These are phyloP conservation scores for Auricularia heimuer DNA, from an alignment of 768 basidiomycete species.

Conservation along the genomic window DNA sequence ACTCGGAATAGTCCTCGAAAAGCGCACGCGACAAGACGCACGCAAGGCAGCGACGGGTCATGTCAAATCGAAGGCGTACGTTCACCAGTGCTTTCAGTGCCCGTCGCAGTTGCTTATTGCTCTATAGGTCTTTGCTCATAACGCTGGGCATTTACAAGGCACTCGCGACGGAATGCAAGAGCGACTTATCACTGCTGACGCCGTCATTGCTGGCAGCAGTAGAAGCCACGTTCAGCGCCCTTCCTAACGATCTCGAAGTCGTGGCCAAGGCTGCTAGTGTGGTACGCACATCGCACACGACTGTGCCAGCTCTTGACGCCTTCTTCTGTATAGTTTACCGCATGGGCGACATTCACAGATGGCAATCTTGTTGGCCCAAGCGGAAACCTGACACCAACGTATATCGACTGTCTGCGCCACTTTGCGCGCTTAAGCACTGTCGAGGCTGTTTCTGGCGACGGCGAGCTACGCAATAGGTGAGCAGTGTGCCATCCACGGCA, in stretches of 20 bases:
- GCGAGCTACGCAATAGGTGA: conserved; percentile 68
- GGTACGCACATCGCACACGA: conserved; percentile 35
- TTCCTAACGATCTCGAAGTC: conserved; percentile 55
- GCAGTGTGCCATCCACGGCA: conserved; percentile 4
- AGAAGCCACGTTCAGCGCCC: conserved; percentile 38
- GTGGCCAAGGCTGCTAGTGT: conserved; percentile 69
- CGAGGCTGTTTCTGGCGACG: conserved; percentile 41
- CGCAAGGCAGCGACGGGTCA: conserved; percentile 67
- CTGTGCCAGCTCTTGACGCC: neutral
- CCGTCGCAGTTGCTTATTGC: neutral
- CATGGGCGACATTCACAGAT: conserved; percentile 88
- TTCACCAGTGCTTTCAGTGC: conserved; percentile 9
- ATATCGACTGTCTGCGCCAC: conserved; percentile 52
- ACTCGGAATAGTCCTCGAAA: conserved; percentile 67
- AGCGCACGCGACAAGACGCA: conserved; percentile 53
- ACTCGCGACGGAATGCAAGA: conserved; percentile 77
- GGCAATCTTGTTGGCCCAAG: conserved; percentile 77
- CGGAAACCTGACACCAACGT: conserved; percentile 53
- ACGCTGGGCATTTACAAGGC: conserved; percentile 75
- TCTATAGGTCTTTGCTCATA: conserved; percentile 60
- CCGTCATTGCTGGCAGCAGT: conserved; percentile 59
- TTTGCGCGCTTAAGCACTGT: conserved; percentile 55
- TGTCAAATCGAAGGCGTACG: conserved; percentile 69
- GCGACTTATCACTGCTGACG: conserved; percentile 69
- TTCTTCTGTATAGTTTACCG: conserved; percentile 54